Base-by-base conservation (phyloP, 768 basidiomycete species). In the Hortiboletus campestris region DNA sequence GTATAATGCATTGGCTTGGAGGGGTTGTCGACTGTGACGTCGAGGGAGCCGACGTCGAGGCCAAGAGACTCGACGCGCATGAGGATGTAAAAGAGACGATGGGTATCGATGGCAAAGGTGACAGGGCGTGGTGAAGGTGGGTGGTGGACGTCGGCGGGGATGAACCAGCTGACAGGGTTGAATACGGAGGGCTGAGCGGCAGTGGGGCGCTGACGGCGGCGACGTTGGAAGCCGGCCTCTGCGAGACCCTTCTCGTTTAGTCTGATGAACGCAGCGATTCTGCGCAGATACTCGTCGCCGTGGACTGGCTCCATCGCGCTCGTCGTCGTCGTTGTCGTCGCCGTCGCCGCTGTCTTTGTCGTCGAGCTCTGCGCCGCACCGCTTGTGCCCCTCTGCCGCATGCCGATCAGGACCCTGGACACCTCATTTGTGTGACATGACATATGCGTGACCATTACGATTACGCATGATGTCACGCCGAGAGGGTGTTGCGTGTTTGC, bases 41-140 rank as follows among this genome's bases (percentile, higher is more conserved):
- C 94, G 56, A 96, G 80, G 31, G 86, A 81, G 51, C 92, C 93
- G 50, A 92, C 81, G 51, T 84, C 76, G 46, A 90, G 73, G n/a
- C 84, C 88, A 31, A 90, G 71, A 7, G 84, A 91, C 71, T 96
- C 92, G 58, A 94, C 79, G 42, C 91, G 86, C 72, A 94, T 87
- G 55, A 96, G 80, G 57, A 91, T 73, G 74, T 95, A 96, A 80
- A 90, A 92, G 8, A 96, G 83, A 59, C 87, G 91, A 65, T 92
- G 89, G 28, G 81, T 83, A 71, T 93, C 89, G 60, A 91, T 78
- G 6, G 81, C 67, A 56, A 94, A 83, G 22, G 85, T 71, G 42
- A 89, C 73, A 10, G 91, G 84, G 68, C 82, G 84, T n/a, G 74
- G 71, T 5, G 76, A 56, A 9, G 70, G 59, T 20, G 72, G 74